Base-by-base conservation (phyloP, 2,329 filamentous ascomycete genomes). In the Colletotrichum sp. region DNA sequence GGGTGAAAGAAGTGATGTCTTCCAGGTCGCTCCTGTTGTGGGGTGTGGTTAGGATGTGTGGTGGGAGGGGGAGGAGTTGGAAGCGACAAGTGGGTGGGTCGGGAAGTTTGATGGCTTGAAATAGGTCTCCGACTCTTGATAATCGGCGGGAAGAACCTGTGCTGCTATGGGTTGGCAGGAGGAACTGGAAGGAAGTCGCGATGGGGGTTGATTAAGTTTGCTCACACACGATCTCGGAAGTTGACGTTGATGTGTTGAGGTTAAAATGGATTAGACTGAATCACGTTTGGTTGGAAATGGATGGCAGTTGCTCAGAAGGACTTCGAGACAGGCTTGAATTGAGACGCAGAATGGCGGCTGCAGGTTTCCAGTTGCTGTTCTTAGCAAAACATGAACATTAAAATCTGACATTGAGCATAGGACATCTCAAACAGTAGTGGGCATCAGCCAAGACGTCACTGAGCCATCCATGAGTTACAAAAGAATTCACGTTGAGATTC, bases 381-480 rank as follows among this genome's bases (percentile, higher is more conserved):
- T 2, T n/a, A 44, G 3, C 16, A n/a, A 2, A n/a, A 44, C 39
- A n/a, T 5, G 39, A 8, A 44, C 39, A 4, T n/a, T 19, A 8
- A 44, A n/a, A n/a, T 8, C 5, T n/a, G 5, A n/a, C 16, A 11
- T 44, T 44, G 19, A n/a, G 39, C 19, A 44, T 6, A 44, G 8
- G 5, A 49, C 8, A 9, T 4, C 4, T 11, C 1, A 44, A 1
- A 5, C 4, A 5, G 4, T 19, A 19, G 8, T 44, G 5, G 11
- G 16, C 16, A 44, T 6, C 11, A 12, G 5, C 19, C 4, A 2
- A 12, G 9, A 49, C 9, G 12, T 12, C 9, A 49, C 16, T 49
- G 39, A 12, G 11, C 5, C 3, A 12, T 7, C 3, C 5, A 9
- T n/a, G 4, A 34, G 32, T 6, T 6, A 34, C 13, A 34, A 6